Evolutionary conservation across 2,329 filamentous ascomycete species (phyloP).

Genomic region (Hymenoscyphus fructigenus): DNA sequence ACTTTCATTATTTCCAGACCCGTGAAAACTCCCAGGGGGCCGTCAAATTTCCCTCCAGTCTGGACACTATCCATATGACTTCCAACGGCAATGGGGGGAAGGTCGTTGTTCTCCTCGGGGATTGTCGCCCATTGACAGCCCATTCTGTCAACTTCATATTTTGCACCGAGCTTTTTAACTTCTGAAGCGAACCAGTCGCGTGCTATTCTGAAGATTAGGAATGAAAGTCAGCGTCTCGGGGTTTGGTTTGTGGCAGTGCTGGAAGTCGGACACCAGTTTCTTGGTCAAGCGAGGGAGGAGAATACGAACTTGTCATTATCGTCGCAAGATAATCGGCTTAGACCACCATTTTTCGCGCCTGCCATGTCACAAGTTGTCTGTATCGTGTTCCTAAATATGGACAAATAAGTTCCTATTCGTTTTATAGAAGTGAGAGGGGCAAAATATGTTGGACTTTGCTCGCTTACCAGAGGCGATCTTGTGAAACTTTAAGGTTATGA

Average conservation of each 20-base stretch:
- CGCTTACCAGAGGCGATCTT: conserved; percentile 7
- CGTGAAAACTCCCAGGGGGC: conserved; percentile 69
- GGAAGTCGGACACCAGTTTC: too few species aligned
- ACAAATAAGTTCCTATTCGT: not conserved
- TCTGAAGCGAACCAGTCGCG: conserved; percentile 12
- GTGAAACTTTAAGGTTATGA: conserved; percentile 12
- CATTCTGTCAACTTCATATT: conserved; percentile 13
- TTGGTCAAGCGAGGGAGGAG: too few species aligned
- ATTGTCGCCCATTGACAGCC: conserved; percentile 14
- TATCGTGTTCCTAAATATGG: conserved; percentile 7
- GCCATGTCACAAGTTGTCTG: conserved; percentile 11
- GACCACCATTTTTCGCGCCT: conserved; percentile 14
- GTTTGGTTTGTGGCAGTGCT: too few species aligned
- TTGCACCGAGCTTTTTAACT: conserved; percentile 9
- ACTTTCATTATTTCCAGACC: conserved; percentile 70
- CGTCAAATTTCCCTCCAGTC: conserved; percentile 70
- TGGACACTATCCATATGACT: conserved; percentile 36
- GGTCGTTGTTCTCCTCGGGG: conserved; percentile 12
- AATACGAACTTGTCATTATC: conserved; percentile 14
- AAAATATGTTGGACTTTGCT: too few species aligned
- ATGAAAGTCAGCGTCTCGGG: too few species aligned
- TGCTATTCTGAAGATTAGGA: conserved; percentile 1
- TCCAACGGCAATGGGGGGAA: conserved; percentile 16
- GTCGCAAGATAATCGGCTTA: conserved; percentile 14
- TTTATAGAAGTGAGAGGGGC: too few species aligned